These are phyloP conservation scores for Bifiguratus adelaidae DNA, from an alignment of 192 early-diverging fungal genomes.

Conservation along the genomic window DNA sequence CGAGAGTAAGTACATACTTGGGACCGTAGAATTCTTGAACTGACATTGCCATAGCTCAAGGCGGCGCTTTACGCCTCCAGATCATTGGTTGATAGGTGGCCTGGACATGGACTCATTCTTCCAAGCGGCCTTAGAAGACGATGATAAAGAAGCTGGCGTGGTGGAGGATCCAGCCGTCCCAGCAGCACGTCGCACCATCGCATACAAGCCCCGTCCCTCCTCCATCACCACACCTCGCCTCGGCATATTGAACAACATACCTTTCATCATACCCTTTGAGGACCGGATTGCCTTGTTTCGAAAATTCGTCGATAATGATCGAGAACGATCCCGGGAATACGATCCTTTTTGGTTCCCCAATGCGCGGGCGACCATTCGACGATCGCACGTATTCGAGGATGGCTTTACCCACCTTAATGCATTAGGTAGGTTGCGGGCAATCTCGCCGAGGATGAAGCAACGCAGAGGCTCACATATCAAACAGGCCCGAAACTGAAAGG, in stretches of 20 bases:
- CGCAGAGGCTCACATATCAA: too few relatives aligned
- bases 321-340: constrained; percentile 13
- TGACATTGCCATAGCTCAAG: constrained; percentile 34
- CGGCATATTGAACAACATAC: constrained; percentile 66
- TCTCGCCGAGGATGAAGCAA: too few relatives aligned
- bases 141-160: constrained; percentile 26
- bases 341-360: constrained; percentile 7
- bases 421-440: constrained; percentile 52
- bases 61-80: constrained; percentile 48
- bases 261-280: constrained; percentile 90
- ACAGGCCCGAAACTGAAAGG: constrained; percentile 54
- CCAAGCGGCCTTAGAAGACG: constrained; percentile 39
- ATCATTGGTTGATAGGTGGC: constrained; percentile 56
- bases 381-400: constrained; percentile 83
- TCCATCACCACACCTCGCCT: constrained; percentile 37
- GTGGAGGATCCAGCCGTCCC: constrained; percentile 8
- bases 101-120: constrained; percentile 50
- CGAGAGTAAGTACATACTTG: constrained; percentile 42
- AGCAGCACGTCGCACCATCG: constrained; percentile 6
- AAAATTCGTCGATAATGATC: constrained; percentile 62
- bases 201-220: constrained; percentile 10
- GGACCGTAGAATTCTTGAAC: neutral
- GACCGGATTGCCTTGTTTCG: constrained; percentile 80
- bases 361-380: constrained; percentile 46
- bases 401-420: constrained; percentile 65